A percentile compares a stretch with the other conserved stretches of the same genome.
Evolutionary conservation across 768 basidiomycete species (phyloP).

Genomic region (Hygrophoropsis aurantiaca): DNA sequence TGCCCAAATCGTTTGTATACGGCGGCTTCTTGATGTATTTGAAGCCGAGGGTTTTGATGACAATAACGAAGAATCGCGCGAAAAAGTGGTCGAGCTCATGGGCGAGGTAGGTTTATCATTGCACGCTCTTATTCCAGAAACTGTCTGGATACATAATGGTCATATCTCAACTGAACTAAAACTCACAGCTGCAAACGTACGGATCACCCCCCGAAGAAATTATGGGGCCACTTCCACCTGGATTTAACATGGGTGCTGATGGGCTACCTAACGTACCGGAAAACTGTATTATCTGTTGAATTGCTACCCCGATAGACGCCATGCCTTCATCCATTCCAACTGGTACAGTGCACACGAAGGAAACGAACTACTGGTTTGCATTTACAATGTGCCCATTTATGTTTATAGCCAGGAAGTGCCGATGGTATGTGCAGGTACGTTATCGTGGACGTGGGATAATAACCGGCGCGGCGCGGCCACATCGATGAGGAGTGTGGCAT

Average conservation of each 20-base stretch:
- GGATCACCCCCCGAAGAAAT: conserved; percentile 80
- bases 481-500: too few species aligned
- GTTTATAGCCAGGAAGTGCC: too few species aligned
- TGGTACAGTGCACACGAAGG: too few species aligned
- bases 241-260: conserved; percentile 54
- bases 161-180: not conserved
- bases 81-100: conserved; percentile 67
- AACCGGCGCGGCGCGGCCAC: too few species aligned
- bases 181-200: conserved; percentile 68
- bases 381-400: too few species aligned
- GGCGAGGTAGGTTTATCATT: conserved; percentile 55
- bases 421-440: too few species aligned
- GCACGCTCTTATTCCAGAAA: too few species aligned
- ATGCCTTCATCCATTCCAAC: too few species aligned
- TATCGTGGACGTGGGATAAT: too few species aligned
- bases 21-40: conserved; percentile 62
- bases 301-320: too few species aligned
- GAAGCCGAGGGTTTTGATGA: conserved; percentile 62
- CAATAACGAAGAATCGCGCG: conserved; percentile 42
- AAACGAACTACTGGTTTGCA: too few species aligned
- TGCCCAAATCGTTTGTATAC: conserved; percentile 57
- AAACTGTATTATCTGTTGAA: conserved; percentile 13
- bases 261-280: conserved; percentile 50
- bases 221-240: conserved; percentile 81
- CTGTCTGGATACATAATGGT: not conserved